phyloP scores from a whole-genome alignment of 257 asterid species.

The Sherardia arvensis region DNA sequence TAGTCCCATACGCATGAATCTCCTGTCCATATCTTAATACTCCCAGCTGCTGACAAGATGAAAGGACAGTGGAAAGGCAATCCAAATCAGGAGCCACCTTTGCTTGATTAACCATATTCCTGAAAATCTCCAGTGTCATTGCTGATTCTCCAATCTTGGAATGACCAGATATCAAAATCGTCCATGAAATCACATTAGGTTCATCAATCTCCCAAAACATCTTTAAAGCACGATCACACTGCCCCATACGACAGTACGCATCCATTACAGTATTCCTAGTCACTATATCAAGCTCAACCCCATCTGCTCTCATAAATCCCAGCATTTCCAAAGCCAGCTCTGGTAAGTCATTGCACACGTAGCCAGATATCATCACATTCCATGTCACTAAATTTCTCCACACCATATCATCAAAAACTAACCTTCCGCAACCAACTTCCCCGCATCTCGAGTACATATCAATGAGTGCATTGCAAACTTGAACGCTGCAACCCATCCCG shows the following conservation, averaged over 20 bases:
- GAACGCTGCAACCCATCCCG: constrained; percentile 21
- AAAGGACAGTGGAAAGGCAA: constrained; percentile 32
- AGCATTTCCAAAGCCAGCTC: constrained; percentile 24
- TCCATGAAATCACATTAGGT: constrained; percentile 39
- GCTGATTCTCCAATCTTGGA: constrained; percentile 25
- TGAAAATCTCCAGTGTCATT: constrained; percentile 12
- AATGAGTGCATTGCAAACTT: constrained; percentile 29
- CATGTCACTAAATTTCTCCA: constrained; percentile 28
- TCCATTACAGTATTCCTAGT: constrained; percentile 32
- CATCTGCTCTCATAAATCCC: constrained; percentile 21
- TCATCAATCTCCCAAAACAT: constrained; percentile 23
- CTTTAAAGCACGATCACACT: constrained; percentile 28
- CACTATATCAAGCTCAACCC: constrained; percentile 28
- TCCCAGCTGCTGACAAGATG: constrained; percentile 22
- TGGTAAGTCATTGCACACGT: constrained; percentile 23
- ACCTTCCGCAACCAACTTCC: constrained; percentile 18
- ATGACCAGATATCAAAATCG: constrained; percentile 33
- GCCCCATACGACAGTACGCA: constrained; percentile 34
- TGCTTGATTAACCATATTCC: constrained; percentile 19
- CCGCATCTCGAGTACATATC: constrained; percentile 34
- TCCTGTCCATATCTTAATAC: constrained; percentile 25
- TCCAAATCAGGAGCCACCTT: constrained; percentile 25
- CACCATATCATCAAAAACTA: constrained; percentile 24
- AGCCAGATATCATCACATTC: constrained; percentile 30
- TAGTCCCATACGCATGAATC: constrained; percentile 37